Evolutionary conservation across 805 yeast species (phyloP).

Genomic region (Lipomyces japonicus): DNA sequence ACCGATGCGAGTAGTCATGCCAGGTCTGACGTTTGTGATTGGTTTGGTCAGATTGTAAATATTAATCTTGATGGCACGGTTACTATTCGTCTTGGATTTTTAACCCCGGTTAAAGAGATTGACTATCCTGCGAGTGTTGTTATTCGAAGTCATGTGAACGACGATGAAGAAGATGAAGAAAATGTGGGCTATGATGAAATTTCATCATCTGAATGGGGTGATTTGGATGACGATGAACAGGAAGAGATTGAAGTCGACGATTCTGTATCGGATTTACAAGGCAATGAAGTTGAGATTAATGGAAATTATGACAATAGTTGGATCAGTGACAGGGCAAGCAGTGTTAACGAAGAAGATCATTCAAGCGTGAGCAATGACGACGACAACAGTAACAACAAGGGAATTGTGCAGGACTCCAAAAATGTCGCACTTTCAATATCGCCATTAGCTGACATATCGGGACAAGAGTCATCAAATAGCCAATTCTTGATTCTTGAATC

Average conservation of each 20-base stretch:
- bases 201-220: neutral
- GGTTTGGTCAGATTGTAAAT: conserved; percentile 24
- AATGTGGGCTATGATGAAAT: conserved; percentile 7
- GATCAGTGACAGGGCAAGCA: neutral
- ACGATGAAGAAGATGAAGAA: conserved; percentile 23
- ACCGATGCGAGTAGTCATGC: neutral
- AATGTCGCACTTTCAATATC: neutral
- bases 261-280: neutral
- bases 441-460: neutral
- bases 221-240: conserved; percentile 4
- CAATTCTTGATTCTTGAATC: conserved; percentile 18
- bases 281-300: neutral
- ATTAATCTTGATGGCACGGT: conserved; percentile 25
- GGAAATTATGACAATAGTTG: neutral
- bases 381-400: too few species aligned
- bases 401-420: too few species aligned
- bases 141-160: conserved; percentile 16
- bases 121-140: conserved; percentile 19
- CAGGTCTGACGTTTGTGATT: conserved; percentile 12
- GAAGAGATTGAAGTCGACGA: conserved; percentile 3
- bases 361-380: conserved; percentile 18
- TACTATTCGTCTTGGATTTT: conserved; percentile 20
- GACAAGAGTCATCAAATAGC: neutral
- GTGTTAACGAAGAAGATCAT: conserved; percentile 11
- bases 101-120: conserved; percentile 7